Percentiles rank a stretch among this genome's conserved stretches.
phyloP scores from a whole-genome alignment of 2,329 filamentous ascomycete genomes.

The Chalara sp. region DNA sequence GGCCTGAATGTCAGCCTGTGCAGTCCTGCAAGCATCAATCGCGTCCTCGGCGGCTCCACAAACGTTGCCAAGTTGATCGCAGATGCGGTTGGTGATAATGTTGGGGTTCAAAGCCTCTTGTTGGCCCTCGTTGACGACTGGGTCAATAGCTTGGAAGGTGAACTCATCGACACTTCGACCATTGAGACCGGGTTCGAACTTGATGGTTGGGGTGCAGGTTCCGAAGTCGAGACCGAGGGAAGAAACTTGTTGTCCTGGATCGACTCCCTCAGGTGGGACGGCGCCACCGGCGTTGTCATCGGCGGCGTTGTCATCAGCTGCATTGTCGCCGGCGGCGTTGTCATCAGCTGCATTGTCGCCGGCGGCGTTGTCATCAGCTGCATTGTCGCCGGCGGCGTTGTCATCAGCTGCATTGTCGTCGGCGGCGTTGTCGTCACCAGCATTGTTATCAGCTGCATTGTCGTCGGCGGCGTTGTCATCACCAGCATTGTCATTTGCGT shows the following conservation, averaged over 20 bases:
- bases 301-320: no score
- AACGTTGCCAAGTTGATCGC: conserved; percentile 61
- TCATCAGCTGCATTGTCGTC: no score
- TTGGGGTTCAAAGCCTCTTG: conserved; percentile 63
- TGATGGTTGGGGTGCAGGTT: conserved; percentile 42
- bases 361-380: no score
- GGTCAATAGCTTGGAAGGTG: conserved; percentile 62
- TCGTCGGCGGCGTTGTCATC: no score
- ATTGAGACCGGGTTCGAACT: conserved; percentile 47
- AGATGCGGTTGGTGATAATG: conserved; percentile 69
- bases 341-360: no score
- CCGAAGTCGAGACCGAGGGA: conserved; percentile 40
- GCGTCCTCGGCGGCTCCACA: conserved; percentile 57
- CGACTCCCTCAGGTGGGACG: neutral
- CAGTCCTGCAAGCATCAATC: conserved; percentile 43
- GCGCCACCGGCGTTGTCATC: no score
- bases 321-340: no score
- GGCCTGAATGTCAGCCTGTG: conserved; percentile 44
- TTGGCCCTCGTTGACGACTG: conserved; percentile 54
- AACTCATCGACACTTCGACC: conserved; percentile 49
- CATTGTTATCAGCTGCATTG: no score
- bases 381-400: no score
- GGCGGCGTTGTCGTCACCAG: no score
- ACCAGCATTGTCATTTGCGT: no score
- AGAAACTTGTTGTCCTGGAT: conserved; percentile 19